These are phyloP conservation scores for Saussurea involucrata DNA, from an alignment of 129 eudicot genomes.

Conservation along the genomic window DNA sequence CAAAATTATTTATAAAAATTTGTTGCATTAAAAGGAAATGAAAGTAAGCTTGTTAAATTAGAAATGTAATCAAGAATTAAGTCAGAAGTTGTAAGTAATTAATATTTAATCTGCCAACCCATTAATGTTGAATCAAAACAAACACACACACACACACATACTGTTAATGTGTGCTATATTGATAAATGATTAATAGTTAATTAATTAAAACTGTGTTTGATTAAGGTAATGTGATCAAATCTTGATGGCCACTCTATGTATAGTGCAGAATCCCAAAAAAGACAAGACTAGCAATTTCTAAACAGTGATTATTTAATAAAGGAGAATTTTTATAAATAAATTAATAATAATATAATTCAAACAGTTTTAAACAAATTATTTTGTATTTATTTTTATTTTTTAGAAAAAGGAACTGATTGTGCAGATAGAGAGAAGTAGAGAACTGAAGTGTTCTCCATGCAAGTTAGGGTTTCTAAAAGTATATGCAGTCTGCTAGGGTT, in stretches of 20 bases:
- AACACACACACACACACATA: neutral
- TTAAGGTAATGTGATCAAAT: conserved; percentile 19
- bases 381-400: neutral
- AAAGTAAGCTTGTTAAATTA: neutral
- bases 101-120: neutral
- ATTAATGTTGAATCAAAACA: conserved; percentile 4
- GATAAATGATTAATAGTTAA: neutral
- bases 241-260: conserved; percentile 27
- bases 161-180: conserved; percentile 13
- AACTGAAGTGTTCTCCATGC: conserved; percentile 31
- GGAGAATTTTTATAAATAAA: conserved; percentile 5
- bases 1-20: neutral
- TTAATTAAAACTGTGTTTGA: conserved; percentile 1
- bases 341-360: conserved; percentile 4
- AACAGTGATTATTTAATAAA: conserved; percentile 24
- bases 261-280: conserved; percentile 36
- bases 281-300: conserved; percentile 30
- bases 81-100: neutral
- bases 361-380: no score
- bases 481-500: conserved; percentile 32
- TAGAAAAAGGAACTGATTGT: conserved; percentile 1
- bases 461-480: conserved; percentile 28
- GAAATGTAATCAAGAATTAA: neutral
- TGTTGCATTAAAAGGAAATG: conserved; percentile 3
- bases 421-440: conserved; percentile 17